Evolutionary conservation across 2,329 filamentous ascomycete species (phyloP).

Genomic region (Clarireedia monteithiana): DNA sequence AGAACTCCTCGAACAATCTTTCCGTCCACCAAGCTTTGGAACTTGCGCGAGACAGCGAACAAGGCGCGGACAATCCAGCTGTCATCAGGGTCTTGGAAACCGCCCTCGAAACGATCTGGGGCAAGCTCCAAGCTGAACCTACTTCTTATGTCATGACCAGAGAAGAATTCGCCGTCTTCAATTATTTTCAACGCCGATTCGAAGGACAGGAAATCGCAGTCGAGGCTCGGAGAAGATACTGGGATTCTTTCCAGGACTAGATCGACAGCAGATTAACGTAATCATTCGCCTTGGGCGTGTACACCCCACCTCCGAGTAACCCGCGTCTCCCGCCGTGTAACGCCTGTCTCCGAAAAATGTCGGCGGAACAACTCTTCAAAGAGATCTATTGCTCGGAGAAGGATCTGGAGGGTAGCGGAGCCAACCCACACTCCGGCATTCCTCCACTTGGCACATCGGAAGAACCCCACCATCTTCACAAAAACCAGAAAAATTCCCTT

Average conservation of each 20-base stretch:
- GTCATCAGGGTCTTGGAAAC: slow-evolving; percentile 58
- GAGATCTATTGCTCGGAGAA: background rate
- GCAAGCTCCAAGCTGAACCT: slow-evolving; percentile 55
- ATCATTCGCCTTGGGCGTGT: background rate
- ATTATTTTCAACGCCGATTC: slow-evolving; percentile 69
- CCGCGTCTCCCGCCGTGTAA: background rate
- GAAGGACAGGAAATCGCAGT: slow-evolving; percentile 41
- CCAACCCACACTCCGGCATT: background rate
- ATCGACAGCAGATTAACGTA: slow-evolving; percentile 1
- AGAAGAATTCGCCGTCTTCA: slow-evolving; percentile 81
- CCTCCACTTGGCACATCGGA: background rate
- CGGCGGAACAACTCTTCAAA: background rate
- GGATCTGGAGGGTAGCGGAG: background rate
- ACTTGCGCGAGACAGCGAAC: slow-evolving; percentile 65
- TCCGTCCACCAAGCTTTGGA: slow-evolving; percentile 61
- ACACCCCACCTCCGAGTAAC: background rate
- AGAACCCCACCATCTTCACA: background rate
- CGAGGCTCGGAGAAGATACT: slow-evolving; percentile 44
- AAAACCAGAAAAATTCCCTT: background rate
- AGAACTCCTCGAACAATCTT: slow-evolving; percentile 8
- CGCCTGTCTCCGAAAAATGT: background rate
- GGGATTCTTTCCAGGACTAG: slow-evolving; percentile 34
- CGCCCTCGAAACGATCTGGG: slow-evolving; percentile 59
- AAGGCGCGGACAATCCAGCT: slow-evolving; percentile 53
- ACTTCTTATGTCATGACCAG: slow-evolving; percentile 64